Percentiles rank a stretch among this genome's conserved stretches.
These are phyloP conservation scores for Zostera marina DNA, from an alignment of 116 monocot genomes.

Conservation along the genomic window DNA sequence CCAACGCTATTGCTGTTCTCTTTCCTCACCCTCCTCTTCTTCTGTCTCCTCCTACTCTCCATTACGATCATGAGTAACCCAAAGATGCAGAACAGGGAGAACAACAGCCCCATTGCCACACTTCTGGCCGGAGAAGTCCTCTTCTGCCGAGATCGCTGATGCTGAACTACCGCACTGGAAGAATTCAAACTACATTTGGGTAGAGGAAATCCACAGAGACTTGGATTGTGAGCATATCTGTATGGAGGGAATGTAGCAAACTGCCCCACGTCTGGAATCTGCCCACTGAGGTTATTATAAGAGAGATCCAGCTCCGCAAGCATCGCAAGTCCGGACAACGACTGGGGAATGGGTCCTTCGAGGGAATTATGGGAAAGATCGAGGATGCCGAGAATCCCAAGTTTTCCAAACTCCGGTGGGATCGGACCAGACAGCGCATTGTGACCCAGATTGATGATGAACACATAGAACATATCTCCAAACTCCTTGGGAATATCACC, in stretches of 20 bases:
- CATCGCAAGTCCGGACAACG: slow-evolving; percentile 38
- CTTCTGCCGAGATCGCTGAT: slow-evolving; percentile 22
- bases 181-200: slow-evolving; percentile 15
- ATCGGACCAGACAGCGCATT: slow-evolving; percentile 50
- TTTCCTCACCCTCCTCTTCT: slow-evolving; percentile 15
- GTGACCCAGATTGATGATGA: slow-evolving; percentile 61
- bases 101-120: slow-evolving; percentile 20
- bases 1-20: background rate
- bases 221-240: slow-evolving; percentile 54
- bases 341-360: slow-evolving; percentile 42
- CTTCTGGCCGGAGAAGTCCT: slow-evolving; percentile 45
- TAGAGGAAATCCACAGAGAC: slow-evolving; percentile 68
- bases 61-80: slow-evolving; percentile 27
- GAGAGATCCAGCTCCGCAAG: slow-evolving; percentile 68
- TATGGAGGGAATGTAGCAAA: slow-evolving; percentile 34
- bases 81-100: slow-evolving; percentile 25
- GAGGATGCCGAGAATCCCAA: slow-evolving; percentile 29
- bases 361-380: slow-evolving; percentile 68
- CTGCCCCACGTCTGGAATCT: slow-evolving; percentile 37
- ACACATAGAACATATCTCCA: slow-evolving; percentile 51
- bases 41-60: slow-evolving; percentile 33
- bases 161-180: background rate
- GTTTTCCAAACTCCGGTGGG: slow-evolving; percentile 34
- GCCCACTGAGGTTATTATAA: slow-evolving; percentile 60
- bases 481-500: slow-evolving; percentile 49